Evolutionary conservation across 2,329 filamentous ascomycete species (phyloP), one percentile per base, ranked within the genome.

Genomic region (Alternaria brassicicola): DNA sequence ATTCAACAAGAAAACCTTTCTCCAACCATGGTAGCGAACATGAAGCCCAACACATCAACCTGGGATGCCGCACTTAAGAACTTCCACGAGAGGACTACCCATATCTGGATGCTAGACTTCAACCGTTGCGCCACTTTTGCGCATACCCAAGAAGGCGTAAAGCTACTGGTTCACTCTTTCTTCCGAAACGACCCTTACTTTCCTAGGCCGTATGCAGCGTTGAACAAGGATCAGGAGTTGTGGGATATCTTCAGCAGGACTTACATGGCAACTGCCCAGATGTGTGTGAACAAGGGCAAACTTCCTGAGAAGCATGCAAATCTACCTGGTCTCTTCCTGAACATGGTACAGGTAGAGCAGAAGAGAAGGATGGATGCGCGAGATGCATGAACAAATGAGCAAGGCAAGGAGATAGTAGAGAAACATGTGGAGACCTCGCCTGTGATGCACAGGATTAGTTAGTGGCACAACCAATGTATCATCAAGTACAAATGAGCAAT

Each of bases 101-200:
- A 45, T 21, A 21, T 73, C 7, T 74, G 70, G 70, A 33, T 74
- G 12, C 80, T 88, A 84, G 80, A 89, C 85, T 77, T 87, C 82
- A 70, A 86, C 80, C 30, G 85, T 86, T 68, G 85, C 82, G 62
- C 48, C 86, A 71, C 62, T 85, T 80, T 57, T 86, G 78, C 38
- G 33, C 25, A 15, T 8, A 19, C 21, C 8, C 23, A 30, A 21
- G 33, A 71, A 0, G 82, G 82, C 0, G 62, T 84, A 0, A 48
- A 74, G 8, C 72, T 77, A 26, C 81, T 81, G 1, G 80, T 78
- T 0, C 57, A 59, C 4, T 77, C 78, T 0, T 85, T 83, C 50
- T 79, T 76, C 65, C 65, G 72, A 4, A 86, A 85, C 52, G 83
- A 85, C 54, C 82, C 81, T 0, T 86, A 78, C 55, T 85, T 76